A percentile compares a stretch with the other conserved stretches of the same genome.
phyloP scores from a whole-genome alignment of 352 stramenopile species.

The Globisporangium takayamanum region DNA sequence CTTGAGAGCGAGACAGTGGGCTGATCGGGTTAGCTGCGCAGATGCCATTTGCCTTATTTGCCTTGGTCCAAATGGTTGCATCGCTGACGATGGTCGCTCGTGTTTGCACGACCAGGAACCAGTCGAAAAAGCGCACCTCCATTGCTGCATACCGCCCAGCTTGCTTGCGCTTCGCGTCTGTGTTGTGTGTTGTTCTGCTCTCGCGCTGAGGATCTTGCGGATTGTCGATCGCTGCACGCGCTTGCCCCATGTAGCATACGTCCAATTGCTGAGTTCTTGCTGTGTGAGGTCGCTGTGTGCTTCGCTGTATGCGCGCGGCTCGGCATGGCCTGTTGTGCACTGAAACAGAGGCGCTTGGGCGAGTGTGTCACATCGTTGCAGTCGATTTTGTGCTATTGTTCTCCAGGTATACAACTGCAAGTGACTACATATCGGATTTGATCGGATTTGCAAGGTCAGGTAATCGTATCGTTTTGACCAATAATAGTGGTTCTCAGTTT shows the following conservation, averaged over 20 bases:
- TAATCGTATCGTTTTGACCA: too few relatives aligned
- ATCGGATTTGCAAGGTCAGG: neutral
- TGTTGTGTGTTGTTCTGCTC: neutral
- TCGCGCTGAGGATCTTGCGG: slow-evolving; percentile 1
- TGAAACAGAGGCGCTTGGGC: neutral
- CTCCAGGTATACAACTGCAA: neutral
- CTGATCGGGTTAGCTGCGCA: neutral
- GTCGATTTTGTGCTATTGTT: slow-evolving; percentile 3
- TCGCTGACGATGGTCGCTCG: neutral
- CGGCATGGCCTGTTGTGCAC: neutral
- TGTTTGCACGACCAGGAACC: neutral
- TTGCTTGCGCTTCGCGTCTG: slow-evolving; percentile 1
- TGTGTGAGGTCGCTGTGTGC: neutral
- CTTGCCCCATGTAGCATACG: neutral
- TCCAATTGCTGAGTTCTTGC: neutral
- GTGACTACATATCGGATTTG: slow-evolving; percentile 3
- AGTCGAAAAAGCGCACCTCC: neutral
- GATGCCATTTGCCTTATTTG: neutral
- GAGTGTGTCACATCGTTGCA: neutral
- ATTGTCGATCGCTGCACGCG: neutral
- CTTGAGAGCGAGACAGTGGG: slow-evolving; percentile 2
- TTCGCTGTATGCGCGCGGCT: neutral
- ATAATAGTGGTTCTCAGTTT: too few relatives aligned
- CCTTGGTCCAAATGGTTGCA: neutral
- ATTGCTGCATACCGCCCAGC: slow-evolving; percentile 1